Percentiles rank a stretch among this genome's conserved stretches.
Evolutionary conservation across 441 rosid genomes (phyloP).

Genomic region (Sinapis alba): DNA sequence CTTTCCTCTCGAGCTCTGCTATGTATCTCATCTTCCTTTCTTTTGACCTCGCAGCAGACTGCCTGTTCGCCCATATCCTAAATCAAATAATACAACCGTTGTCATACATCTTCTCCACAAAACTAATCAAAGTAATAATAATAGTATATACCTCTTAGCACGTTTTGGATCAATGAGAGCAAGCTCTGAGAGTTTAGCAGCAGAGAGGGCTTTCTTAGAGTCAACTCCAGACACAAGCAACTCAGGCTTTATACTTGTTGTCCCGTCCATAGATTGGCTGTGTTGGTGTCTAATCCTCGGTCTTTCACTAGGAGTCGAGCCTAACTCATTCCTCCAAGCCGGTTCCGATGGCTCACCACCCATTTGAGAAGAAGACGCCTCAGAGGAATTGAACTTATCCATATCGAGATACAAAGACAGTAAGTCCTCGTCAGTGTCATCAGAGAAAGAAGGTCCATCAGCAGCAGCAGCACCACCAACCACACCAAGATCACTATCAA

Average conservation of each 20-base stretch:
- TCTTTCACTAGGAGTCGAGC: conserved; percentile 52
- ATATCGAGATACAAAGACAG: conserved; percentile 87
- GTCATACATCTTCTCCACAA: background rate
- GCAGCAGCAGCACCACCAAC: conserved; percentile 54
- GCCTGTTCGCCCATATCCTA: background rate
- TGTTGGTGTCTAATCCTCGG: conserved; percentile 93
- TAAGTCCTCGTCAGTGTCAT: conserved; percentile 86
- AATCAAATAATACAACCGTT: background rate
- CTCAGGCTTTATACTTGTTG: conserved; percentile 78
- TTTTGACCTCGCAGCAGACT: background rate
- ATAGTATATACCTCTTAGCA: conserved; percentile 61
- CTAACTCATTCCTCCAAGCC: conserved; percentile 32
- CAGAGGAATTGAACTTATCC: conserved; percentile 88
- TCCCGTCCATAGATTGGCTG: conserved; percentile 98
- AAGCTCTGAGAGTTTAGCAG: conserved; percentile 99
- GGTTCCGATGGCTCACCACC: conserved; percentile 57
- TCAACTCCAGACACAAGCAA: conserved; percentile 86
- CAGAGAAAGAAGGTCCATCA: conserved; percentile 71
- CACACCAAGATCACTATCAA: conserved; percentile 95
- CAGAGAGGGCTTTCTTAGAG: conserved; percentile 86
- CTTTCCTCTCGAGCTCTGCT: background rate
- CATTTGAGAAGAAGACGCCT: conserved; percentile 66
- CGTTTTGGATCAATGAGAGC: conserved; percentile 98
- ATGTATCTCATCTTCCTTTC: background rate
- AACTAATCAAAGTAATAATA: conserved; percentile 23